Evolutionary conservation across 208 protist genomes (phyloP), one percentile per base, ranked within the genome.

Genomic region (Trypanosoma cruzi): DNA sequence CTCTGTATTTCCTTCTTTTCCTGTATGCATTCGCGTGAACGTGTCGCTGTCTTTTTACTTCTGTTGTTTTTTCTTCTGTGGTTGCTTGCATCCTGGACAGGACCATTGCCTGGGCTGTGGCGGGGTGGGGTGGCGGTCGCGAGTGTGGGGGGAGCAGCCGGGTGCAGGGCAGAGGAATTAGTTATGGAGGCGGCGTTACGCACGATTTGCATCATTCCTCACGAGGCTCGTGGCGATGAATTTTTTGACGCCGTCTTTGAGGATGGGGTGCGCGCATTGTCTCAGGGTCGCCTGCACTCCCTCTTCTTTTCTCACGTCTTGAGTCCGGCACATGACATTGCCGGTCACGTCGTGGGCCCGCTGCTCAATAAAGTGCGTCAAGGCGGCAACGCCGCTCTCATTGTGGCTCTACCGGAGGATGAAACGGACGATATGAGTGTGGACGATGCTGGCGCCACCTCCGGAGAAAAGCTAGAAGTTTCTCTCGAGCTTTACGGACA

Each of bases 201-300:
- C n/a, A 84, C 84, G 10, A 89, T 85, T 61, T 94, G 89, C 70
- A 76, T 94, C 32, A 89, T 94, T 29, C 82, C 85, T 8, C 83
- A 85, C 53, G 56, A 68, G n/a, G 83, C 81, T 36, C 89, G 87
- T 8, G 76, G 77, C n/a, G 73, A 80, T 40, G 70, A 75, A 49
- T 91, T 87, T 70, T 95, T 90, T 64, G 80, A 91, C 26, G 89
- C 72, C 40, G 89, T 95, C 37, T 91, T 86, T 53, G 86, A 93
- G 28, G 86, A 95, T 44, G 82, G 82, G 26, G 26, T 90, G 8
- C 81, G 82, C 4, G 77, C 82, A 14, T 60, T 75, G 32, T 69
- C 83, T 67, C 63, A 84, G 4, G 80, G 75, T 4, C 79, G 80
- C 24, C 44, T 86, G 29, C 71, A 79, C 31, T 73, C 79, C 4